Evolutionary conservation across 495 filamentous ascomycete genomes (phyloP), one percentile per base, ranked within the genome.

Genomic region (Lentithecium fluviatile): DNA sequence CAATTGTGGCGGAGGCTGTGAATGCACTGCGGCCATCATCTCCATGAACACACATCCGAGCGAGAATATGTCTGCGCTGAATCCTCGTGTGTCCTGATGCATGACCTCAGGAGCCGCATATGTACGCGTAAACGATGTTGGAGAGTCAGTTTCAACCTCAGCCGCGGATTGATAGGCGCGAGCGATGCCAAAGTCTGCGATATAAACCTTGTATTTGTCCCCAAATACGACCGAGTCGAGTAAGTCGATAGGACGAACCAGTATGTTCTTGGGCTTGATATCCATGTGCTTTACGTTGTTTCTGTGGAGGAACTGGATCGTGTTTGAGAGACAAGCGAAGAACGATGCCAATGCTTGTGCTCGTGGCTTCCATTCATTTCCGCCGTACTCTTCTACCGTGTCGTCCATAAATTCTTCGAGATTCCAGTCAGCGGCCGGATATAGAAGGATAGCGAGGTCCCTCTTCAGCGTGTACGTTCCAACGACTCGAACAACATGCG

Each of bases 131-230:
- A 40, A 37, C 2, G 51, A 38, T 4, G 51, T 25, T 13, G 51
- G 51, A 23, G 24, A 54, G 20, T 54, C 58, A 4, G 2, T 62
- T 72, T 26, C 62, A 62, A 51, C 74, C 71, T 36, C 53, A 8
- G 45, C 40, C 2, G 26, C 38, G 15, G 13, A 32, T 11, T 20
- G 26, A 21, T 38, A 56, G 10, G 53, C 42, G 12, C 25, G 11
- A 29, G 24, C 19, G 32, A 56, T 47, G 5, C 53, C 53, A 23
- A 56, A 56, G 34, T 56, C 53, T 3, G 53, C 34, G 8, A 32
- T 45, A 26, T 46, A 34, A 6, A 56, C 36, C 13, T 32, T 45
- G 49, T 17, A 24, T 17, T 8, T 20, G 45, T 20, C 34, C 4
- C 24, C 32, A n/a, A 23, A 17, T 12, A 19, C 2, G 46, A 20